phyloP scores from a whole-genome alignment of 1,139 yeast species.

The Dujonia santamariae region DNA sequence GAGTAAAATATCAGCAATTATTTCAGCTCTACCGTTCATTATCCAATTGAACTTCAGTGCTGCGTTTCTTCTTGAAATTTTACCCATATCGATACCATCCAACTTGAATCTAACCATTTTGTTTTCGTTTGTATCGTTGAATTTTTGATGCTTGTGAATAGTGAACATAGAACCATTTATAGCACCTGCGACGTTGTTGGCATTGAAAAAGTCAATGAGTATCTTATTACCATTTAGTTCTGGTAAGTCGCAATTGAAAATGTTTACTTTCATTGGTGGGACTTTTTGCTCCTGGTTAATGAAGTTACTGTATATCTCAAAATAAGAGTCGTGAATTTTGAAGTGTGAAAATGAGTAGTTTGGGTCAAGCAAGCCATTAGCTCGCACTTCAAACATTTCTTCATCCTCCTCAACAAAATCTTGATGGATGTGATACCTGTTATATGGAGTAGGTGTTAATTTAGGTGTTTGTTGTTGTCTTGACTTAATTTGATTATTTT shows the following conservation, averaged over 20 bases:
- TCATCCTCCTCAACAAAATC: background rate
- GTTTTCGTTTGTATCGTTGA: slow-evolving; percentile 27
- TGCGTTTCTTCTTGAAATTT: slow-evolving; percentile 31
- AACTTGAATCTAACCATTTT: slow-evolving; percentile 59
- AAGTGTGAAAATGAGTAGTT: slow-evolving; percentile 51
- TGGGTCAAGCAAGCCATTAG: slow-evolving; percentile 15
- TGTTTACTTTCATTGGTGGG: slow-evolving; percentile 46
- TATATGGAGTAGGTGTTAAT: too few species aligned
- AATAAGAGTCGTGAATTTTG: slow-evolving; percentile 52
- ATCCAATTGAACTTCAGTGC: slow-evolving; percentile 64
- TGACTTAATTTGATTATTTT: too few species aligned
- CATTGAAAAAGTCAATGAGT: slow-evolving; percentile 64
- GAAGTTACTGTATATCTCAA: slow-evolving; percentile 37
- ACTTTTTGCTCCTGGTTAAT: background rate
- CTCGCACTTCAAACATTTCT: background rate
- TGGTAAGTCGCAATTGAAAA: slow-evolving; percentile 66
- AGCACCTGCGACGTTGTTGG: slow-evolving; percentile 68
- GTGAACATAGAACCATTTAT: slow-evolving; percentile 73
- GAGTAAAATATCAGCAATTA: slow-evolving; percentile 66
- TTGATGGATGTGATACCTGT: slow-evolving; percentile 4
- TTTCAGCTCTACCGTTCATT: slow-evolving; percentile 64
- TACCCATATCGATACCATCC: slow-evolving; percentile 60
- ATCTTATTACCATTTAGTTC: slow-evolving; percentile 56
- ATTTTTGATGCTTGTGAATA: slow-evolving; percentile 53
- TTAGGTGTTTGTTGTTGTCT: too few species aligned